Base-by-base conservation (phyloP, 2,329 filamentous ascomycete genomes). In the Botryotinia convoluta region DNA sequence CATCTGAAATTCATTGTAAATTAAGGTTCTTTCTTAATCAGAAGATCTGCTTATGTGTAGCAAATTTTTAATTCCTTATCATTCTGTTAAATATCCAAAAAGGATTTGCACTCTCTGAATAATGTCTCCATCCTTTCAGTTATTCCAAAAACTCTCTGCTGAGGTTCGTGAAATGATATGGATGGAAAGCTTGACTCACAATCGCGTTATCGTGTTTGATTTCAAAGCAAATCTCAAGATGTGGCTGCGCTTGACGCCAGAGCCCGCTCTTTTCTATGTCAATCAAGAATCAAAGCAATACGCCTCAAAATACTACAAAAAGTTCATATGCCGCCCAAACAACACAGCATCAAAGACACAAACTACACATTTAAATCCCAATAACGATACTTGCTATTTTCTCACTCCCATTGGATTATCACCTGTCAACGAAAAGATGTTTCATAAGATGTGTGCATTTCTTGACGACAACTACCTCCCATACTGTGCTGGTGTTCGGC, bases 211-310 rank as follows among this genome's bases (percentile, higher is more conserved):
- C 16, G 14, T 62, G 26, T 62, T 62, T 62, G 60, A 62, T 16
- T 62, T 62, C 60, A 62, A 62, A 62, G 14, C 29, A 62, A 62
- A n/a, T 39, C n/a, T 62, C 12, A 62, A 26, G 35, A 62, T 62
- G 14, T 62, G 14, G 60, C 12, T 62, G 26, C 9, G 35, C 8
- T 42, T 62, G 60, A 62, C 14, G 8, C 29, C 29, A 62, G 14
- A 62, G 29, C 60, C 60, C 10, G 29, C 60, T 37, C 60, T 62
- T 32, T 20, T 62, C 35, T 35, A 62, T 42, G 14, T 62, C 60
- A 62, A 62, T 39, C 3, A 42, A 32, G 60, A 62, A 62, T 62
- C 60, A 62, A 62, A 22, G 14, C 1, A 62, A 42, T 26, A 32
- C 3, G 29, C 14, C 6, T 62, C 60, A 5, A 18, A 42, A 39